Evolutionary conservation across 1,139 yeast species (phyloP), one percentile per base, ranked within the genome.

Genomic region (Candida tropicalis): DNA sequence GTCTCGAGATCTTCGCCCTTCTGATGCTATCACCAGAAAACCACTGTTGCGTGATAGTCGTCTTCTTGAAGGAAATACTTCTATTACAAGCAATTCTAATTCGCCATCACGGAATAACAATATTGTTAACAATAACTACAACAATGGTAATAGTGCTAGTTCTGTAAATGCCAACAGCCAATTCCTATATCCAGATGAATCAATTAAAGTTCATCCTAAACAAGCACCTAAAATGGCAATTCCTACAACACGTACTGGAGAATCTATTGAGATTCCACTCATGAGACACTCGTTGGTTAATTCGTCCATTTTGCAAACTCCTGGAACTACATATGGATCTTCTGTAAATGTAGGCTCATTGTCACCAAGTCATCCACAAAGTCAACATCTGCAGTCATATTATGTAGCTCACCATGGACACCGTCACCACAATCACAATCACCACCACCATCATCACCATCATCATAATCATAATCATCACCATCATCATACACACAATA

Each of bases 181-280:
- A 23, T 43, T 34, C 9, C 34, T 49, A 3, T 50, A 45, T 23
- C 53, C 52, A 6, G 54, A 50, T 27, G 55, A 51, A 12, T 44
- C 50, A 10, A 50, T 50, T 8, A 58, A 57, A 33, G 41, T 57
- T 0, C 56, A 55, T 42, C 82, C 85, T 2, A 77, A 82, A 7
- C 87, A 84, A 2, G 84, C 91, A 0, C 93, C 91, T 1, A 77
- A 75, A 54, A 81, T 87, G 84, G 87, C 95, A 0, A 87, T 87
- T 32, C 93, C 95, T 0, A 87, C 95, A 0, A 85, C 95, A 0
- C 65, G 90, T 46, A 77, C 81, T 26, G 95, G 95, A 2, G 95
- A 83, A 53, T 78, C 93, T 0, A 79, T 87, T 5, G 95, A 87
- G 56, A 86, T 87, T 17, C 84, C 87, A 1, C 74, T 79, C 1